phyloP scores from a whole-genome alignment of 768 basidiomycete species.

The Panus rudis region DNA sequence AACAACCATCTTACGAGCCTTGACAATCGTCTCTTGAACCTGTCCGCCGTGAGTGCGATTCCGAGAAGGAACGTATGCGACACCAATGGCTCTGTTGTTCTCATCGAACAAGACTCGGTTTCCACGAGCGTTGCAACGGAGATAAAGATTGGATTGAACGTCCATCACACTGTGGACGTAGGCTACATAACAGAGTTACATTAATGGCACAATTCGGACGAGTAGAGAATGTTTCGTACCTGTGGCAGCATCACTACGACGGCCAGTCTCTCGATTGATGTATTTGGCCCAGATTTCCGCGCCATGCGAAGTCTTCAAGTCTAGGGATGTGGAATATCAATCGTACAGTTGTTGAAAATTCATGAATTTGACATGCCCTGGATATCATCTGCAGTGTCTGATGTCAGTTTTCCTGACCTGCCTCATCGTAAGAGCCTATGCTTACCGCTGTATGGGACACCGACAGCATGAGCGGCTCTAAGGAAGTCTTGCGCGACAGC shows the following conservation, averaged over 20 bases:
- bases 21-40: slow-evolving; percentile 55
- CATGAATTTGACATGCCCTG: slow-evolving; percentile 32
- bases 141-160: slow-evolving; percentile 56
- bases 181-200: slow-evolving; percentile 25
- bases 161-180: slow-evolving; percentile 71
- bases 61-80: slow-evolving; percentile 59
- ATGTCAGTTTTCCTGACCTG: background rate
- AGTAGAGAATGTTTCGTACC: too few relatives aligned
- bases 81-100: slow-evolving; percentile 58
- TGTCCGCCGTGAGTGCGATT: slow-evolving; percentile 48
- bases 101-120: slow-evolving; percentile 69
- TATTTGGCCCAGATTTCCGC: slow-evolving; percentile 75
- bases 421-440: background rate
- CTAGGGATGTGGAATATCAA: slow-evolving; percentile 19
- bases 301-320: slow-evolving; percentile 51
- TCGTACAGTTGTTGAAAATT: background rate
- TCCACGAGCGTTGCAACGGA: slow-evolving; percentile 61
- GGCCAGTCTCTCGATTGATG: slow-evolving; percentile 66
- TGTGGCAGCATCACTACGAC: slow-evolving; percentile 66
- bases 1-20: slow-evolving; percentile 61
- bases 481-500: slow-evolving; percentile 65
- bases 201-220: too few relatives aligned
- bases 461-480: slow-evolving; percentile 52
- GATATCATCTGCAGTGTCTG: slow-evolving; percentile 44
- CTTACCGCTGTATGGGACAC: slow-evolving; percentile 60